Evolutionary conservation across 768 basidiomycete genomes (phyloP).

Genomic region (Mycena rosella): DNA sequence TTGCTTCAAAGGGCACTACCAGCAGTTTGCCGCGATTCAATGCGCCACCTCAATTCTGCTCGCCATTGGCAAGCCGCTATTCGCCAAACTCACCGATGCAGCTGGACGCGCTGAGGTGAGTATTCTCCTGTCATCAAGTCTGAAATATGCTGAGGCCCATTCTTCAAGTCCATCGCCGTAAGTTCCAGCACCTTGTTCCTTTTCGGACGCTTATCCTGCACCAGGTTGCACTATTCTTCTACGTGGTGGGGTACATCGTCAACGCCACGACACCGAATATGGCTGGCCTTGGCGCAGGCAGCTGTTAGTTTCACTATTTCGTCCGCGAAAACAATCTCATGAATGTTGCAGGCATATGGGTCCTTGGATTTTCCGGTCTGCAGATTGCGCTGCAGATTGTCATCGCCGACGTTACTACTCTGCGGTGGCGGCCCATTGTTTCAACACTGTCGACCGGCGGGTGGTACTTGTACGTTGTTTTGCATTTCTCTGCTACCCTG

Average conservation of each 20-base stretch:
- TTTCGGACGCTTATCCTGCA: neutral
- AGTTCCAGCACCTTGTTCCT: neutral
- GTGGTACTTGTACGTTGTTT: slow-evolving; percentile 39
- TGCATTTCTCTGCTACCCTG: slow-evolving; percentile 55
- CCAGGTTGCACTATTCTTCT: slow-evolving; percentile 35
- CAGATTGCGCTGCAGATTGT: slow-evolving; percentile 61
- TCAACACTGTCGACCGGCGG: slow-evolving; percentile 41
- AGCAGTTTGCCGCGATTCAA: slow-evolving; percentile 38
- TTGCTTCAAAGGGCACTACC: slow-evolving; percentile 24
- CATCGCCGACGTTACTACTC: slow-evolving; percentile 56
- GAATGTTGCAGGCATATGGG: slow-evolving; percentile 36
- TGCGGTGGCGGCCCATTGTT: slow-evolving; percentile 55
- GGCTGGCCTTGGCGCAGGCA: slow-evolving; percentile 45
- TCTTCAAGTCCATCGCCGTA: slow-evolving; percentile 33
- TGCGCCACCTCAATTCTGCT: slow-evolving; percentile 37
- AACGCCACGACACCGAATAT: slow-evolving; percentile 36
- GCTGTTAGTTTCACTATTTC: slow-evolving; percentile 35
- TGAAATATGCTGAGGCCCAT: neutral
- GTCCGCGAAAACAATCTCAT: neutral
- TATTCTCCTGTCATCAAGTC: neutral
- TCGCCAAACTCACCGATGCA: slow-evolving; percentile 37
- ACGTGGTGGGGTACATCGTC: slow-evolving; percentile 34
- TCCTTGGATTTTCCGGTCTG: slow-evolving; percentile 49
- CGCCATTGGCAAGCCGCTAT: slow-evolving; percentile 36
- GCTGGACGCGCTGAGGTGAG: slow-evolving; percentile 34